A percentile compares a stretch with the other conserved stretches of the same genome.
phyloP scores from a whole-genome alignment of 1,284 basidiomycete genomes.

The Cryptococcus sp. region DNA sequence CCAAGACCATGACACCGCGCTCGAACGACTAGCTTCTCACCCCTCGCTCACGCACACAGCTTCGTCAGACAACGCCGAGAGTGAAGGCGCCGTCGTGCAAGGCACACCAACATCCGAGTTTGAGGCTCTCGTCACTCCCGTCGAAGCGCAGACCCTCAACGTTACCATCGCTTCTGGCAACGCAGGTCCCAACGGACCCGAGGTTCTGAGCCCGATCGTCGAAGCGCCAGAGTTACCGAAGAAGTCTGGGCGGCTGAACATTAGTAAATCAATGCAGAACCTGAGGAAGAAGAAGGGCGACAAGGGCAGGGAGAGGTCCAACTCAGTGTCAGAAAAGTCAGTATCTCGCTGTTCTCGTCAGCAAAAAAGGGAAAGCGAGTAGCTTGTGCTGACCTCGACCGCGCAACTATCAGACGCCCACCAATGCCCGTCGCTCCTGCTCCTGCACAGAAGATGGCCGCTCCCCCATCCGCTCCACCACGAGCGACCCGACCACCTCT shows the following conservation, averaged over 20 bases:
- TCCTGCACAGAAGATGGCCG: constrained; percentile 4
- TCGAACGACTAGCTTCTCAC: constrained; percentile 11
- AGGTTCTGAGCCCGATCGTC: neutral
- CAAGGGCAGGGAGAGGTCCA: constrained; percentile 11
- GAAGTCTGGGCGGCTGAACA: constrained; percentile 12
- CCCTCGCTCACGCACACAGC: constrained; percentile 18
- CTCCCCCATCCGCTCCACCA: constrained; percentile 3
- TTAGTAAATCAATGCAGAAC: constrained; percentile 25
- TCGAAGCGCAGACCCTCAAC: constrained; percentile 12
- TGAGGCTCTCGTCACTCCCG: constrained; percentile 4
- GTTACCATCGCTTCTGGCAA: constrained; percentile 2
- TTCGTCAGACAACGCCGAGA: constrained; percentile 1
- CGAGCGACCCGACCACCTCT: constrained; percentile 7
- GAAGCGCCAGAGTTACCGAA: constrained; percentile 4
- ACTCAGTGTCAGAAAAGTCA: constrained; percentile 16
- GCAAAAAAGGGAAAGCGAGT: neutral
- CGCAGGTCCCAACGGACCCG: neutral
- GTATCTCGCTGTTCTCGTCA: neutral
- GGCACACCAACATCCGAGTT: neutral
- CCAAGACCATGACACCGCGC: neutral
- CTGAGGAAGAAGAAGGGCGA: constrained; percentile 17
- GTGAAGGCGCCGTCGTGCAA: neutral
- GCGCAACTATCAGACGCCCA: neutral
- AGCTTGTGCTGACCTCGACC: neutral
- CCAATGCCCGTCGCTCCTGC: constrained; percentile 9